Evolutionary conservation across 2,329 filamentous ascomycete genomes (phyloP).

Genomic region (Sordariomycetes sp.): DNA sequence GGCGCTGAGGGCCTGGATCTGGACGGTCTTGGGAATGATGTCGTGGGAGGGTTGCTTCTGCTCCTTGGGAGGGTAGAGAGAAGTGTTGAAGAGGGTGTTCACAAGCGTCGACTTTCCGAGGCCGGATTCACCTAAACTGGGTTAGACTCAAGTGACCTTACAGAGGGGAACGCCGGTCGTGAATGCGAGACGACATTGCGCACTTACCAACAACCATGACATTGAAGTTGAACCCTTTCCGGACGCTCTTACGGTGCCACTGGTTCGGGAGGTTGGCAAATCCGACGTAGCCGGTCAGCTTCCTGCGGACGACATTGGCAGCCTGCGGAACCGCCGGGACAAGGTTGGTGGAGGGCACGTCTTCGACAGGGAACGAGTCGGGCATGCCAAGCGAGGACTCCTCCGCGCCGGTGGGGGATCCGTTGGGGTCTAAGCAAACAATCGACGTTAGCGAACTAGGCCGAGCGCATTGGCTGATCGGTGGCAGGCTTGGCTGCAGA

Average conservation of each 20-base stretch:
- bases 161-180: not conserved
- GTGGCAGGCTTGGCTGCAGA: conserved; percentile 1
- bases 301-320: conserved; percentile 79
- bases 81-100: conserved; percentile 99
- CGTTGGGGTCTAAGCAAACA: conserved; percentile 30
- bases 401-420: conserved; percentile 30
- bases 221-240: conserved; percentile 99
- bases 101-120: conserved; percentile 98
- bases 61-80: conserved; percentile 96
- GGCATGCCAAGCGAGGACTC: conserved; percentile 28
- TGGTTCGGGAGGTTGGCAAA: conserved; percentile 99
- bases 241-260: conserved; percentile 99
- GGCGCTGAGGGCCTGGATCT: conserved; percentile 88
- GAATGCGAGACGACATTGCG: not conserved
- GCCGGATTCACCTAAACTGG: conserved; percentile 80
- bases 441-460: conserved; percentile 21
- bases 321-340: conserved; percentile 27
- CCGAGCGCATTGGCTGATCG: not conserved
- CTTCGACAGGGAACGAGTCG: conserved; percentile 21
- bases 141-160: not conserved
- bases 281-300: conserved; percentile 95
- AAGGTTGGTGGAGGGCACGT: conserved; percentile 12
- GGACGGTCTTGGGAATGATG: conserved; percentile 96
- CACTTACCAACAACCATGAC: conserved; percentile 98
- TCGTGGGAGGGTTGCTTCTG: conserved; percentile 95